phyloP scores from a whole-genome alignment of 495 filamentous ascomycete species.

The Penicillium manginii region DNA sequence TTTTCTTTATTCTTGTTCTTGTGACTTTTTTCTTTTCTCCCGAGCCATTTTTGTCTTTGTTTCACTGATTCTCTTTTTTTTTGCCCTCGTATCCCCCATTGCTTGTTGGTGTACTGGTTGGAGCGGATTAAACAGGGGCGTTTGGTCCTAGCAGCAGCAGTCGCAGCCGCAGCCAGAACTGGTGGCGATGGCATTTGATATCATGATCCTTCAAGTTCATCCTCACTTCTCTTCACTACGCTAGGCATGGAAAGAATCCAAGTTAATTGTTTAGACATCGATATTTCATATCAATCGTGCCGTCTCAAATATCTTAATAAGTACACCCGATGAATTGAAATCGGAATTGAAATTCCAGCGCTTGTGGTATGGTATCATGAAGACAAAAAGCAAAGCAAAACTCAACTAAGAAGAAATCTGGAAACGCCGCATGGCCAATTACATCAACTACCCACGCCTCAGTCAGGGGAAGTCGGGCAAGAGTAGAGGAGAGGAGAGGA shows the following conservation, averaged over 20 bases:
- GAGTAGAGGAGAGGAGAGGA: no score
- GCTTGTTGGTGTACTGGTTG: background rate
- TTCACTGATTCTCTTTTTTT: background rate
- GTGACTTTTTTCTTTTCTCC: background rate
- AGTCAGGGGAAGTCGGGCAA: no score
- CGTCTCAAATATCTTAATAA: background rate
- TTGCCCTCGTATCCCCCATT: background rate
- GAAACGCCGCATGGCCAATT: conserved; percentile 4
- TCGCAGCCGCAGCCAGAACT: no score
- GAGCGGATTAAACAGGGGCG: conserved; percentile 3
- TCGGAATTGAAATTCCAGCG: conserved; percentile 27
- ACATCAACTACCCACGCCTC: no score
- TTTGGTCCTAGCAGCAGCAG: background rate
- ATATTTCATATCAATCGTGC: background rate
- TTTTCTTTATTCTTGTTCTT: background rate
- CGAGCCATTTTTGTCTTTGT: background rate
- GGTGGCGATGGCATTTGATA: no score
- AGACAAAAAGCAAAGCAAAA: conserved; percentile 25
- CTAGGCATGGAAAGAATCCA: no score
- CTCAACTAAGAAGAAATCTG: conserved; percentile 5
- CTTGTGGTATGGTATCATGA: conserved; percentile 53
- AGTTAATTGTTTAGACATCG: background rate
- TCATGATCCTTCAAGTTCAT: no score
- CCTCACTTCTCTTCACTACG: no score
- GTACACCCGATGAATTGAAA: conserved; percentile 10